phyloP scores from a whole-genome alignment of 306 rosid genomes.

The Calophaca sinica region DNA sequence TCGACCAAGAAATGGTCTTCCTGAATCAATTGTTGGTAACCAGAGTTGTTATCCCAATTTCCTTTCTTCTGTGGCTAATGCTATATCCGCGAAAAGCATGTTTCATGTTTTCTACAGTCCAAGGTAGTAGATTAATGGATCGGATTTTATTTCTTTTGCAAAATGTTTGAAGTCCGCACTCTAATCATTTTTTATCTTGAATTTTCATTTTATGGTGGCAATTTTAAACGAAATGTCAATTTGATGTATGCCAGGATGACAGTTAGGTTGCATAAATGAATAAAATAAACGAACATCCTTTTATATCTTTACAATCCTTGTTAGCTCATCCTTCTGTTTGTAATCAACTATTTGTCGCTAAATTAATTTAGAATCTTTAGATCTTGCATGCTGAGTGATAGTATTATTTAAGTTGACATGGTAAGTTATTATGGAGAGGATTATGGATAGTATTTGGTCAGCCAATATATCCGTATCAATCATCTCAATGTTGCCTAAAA shows the following conservation, averaged over 20 bases:
- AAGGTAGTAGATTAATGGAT: conserved; percentile 61
- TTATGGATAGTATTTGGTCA: no score
- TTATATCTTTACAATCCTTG: neutral
- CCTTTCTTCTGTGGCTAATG: conserved; percentile 81
- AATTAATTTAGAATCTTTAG: neutral
- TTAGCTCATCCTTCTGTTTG: neutral
- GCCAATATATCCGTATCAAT: no score
- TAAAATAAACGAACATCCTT: neutral
- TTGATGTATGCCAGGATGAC: conserved; percentile 18
- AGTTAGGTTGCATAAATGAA: neutral
- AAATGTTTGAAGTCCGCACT: conserved; percentile 4
- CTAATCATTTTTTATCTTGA: neutral
- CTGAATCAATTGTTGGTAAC: conserved; percentile 76
- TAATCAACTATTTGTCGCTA: neutral
- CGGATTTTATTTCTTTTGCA: conserved; percentile 28
- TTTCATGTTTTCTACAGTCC: conserved; percentile 97
- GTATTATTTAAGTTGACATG: no score
- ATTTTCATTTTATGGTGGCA: conserved; percentile 21
- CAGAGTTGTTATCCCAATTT: conserved; percentile 69
- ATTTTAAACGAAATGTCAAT: conserved; percentile 17
- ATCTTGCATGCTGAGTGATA: no score
- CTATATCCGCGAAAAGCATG: conserved; percentile 78
- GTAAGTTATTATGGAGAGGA: no score
- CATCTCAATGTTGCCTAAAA: no score
- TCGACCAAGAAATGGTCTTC: conserved; percentile 89